A percentile compares a stretch with the other conserved stretches of the same genome.
phyloP scores from a whole-genome alignment of 2,329 filamentous ascomycete genomes.

The Lachnellula subtilissima region DNA sequence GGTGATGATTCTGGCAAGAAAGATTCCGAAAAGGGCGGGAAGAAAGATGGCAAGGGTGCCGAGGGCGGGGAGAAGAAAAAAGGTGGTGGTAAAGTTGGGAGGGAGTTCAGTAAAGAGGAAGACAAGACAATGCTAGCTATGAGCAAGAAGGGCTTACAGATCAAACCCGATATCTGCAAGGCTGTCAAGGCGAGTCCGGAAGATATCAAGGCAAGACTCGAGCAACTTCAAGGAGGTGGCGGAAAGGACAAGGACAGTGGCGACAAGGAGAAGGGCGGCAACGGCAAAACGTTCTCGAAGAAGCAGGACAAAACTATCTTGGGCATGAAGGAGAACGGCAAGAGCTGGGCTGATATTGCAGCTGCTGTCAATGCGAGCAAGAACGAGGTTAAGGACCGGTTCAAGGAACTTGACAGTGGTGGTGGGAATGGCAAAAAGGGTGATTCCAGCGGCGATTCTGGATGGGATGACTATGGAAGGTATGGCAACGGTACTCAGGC shows the following conservation, averaged over 20 bases:
- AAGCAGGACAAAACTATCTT: background rate
- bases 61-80: background rate
- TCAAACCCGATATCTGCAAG: background rate
- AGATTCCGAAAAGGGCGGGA: no score
- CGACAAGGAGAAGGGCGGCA: background rate
- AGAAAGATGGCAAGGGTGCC: no score
- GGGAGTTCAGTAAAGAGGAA: background rate
- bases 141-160: background rate
- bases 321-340: background rate
- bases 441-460: background rate
- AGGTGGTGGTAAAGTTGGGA: background rate
- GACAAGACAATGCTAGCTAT: background rate
- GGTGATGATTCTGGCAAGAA: no score
- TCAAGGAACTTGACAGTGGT: slow-evolving; percentile 10
- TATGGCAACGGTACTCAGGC: background rate
- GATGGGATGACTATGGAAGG: background rate
- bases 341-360: slow-evolving; percentile 8
- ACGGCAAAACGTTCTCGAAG: background rate
- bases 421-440: background rate
- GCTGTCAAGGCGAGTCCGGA: background rate
- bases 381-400: slow-evolving; percentile 13
- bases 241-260: background rate
- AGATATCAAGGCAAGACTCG: background rate
- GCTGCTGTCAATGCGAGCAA: slow-evolving; percentile 7
- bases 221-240: background rate